Base-by-base conservation (phyloP, 2,329 filamentous ascomycete species). In the Sporothrix mexicana region DNA sequence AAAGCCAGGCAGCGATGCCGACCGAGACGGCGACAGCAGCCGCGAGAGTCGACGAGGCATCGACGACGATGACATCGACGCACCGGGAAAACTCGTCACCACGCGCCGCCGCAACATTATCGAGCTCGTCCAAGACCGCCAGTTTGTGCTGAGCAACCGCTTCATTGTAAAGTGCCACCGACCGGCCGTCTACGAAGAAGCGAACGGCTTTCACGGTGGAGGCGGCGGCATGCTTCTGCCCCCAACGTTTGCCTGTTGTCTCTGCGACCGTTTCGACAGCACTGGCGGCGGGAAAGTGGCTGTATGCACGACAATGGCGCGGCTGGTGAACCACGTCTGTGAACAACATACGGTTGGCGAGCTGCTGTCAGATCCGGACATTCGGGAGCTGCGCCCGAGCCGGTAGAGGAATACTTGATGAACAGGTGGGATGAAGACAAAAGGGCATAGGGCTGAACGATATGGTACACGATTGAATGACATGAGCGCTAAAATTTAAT, bases 141-240 rank as follows among this genome's bases (percentile, higher is more conserved):
- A 77, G 25, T 81, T 79, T 73, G 74, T 79, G 45, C 70, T 81
- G 12, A 80, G 77, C 15, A 78, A 80, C 71, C 78, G 80, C 23
- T 83, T 83, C 69, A 73, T 82, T 10, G 77, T 80, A 70, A 82
- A 83, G 74, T 83, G 81, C 68, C 81, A 82, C 72, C 79, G 79
- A 3, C 76, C 77, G 20, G 76, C 77, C 17, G 74, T 75, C 12
- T 78, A 79, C 61, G 67, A 70, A 23, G 10, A 41, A 3, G 61
- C 15, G 20, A 20, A 66, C 20, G 36, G 3, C 36, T 41, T 12
- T 15, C 47, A 66, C 66, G 23, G 47, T 20, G 61, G 47, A 20
- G 61, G 13, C 8, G 61, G n/a, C 12, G 51, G 20, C 47, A 10
- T 13, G 43, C 68, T 71, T 49, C 57, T 68, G 69, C 71, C 69